Evolutionary conservation across 179 eudicot species (phyloP).

Genomic region (Camellia oleifera): DNA sequence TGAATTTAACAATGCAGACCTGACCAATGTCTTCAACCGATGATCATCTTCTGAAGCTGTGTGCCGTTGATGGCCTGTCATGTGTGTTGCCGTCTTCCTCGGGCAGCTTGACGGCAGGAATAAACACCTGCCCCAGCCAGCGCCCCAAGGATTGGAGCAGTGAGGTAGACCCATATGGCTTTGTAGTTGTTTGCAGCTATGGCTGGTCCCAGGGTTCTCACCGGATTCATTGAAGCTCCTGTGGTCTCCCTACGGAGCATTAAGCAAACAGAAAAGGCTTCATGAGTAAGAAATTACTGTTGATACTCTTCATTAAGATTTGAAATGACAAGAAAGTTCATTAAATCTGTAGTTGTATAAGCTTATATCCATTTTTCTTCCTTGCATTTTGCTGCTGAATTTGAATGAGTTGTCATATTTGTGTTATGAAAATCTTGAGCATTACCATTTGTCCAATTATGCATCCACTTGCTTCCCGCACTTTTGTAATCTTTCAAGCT

Average conservation of each 20-base stretch:
- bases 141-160: constrained; percentile 86
- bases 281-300: not conserved
- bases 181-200: constrained; percentile 76
- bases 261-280: not conserved
- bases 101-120: constrained; percentile 72
- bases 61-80: constrained; percentile 46
- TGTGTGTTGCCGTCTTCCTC: constrained; percentile 48
- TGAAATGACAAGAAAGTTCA: not conserved
- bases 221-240: constrained; percentile 98
- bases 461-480: not conserved
- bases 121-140: constrained; percentile 89
- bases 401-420: not conserved
- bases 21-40: not conserved
- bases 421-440: not conserved
- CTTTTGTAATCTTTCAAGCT: not conserved
- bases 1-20: not conserved
- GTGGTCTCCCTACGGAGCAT: constrained; percentile 38
- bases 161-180: constrained; percentile 80
- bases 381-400: constrained; percentile 4
- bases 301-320: not conserved
- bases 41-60: constrained; percentile 60
- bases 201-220: constrained; percentile 92
- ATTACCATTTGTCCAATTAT: not conserved
- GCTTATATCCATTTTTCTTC: not conserved
- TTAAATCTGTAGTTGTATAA: not conserved